These are phyloP conservation scores for Haematococcus lacustris DNA, from an alignment of 139 green algal species.

Conservation along the genomic window DNA sequence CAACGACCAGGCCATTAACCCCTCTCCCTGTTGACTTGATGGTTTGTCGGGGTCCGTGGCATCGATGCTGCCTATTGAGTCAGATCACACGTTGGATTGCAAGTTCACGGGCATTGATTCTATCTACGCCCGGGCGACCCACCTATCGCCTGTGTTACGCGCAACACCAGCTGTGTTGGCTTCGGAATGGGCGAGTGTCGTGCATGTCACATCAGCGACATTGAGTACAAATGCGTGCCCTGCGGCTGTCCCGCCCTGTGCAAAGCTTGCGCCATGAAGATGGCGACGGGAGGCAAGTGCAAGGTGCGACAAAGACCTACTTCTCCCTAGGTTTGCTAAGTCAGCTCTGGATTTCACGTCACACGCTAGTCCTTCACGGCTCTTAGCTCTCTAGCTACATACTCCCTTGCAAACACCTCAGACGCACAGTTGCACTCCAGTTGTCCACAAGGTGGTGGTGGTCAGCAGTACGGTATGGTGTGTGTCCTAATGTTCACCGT, in stretches of 20 bases:
- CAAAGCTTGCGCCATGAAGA: constrained; percentile 6
- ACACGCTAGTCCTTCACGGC: neutral
- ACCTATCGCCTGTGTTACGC: too few species aligned
- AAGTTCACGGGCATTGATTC: too few species aligned
- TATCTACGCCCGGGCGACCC: too few species aligned
- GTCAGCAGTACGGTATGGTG: neutral
- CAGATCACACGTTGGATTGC: too few species aligned
- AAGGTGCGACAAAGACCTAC: neutral
- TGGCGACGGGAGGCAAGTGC: constrained; percentile 9
- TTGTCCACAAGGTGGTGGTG: neutral
- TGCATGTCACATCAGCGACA: too few species aligned
- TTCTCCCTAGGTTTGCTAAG: neutral
- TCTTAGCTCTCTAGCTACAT: neutral
- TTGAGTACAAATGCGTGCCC: neutral
- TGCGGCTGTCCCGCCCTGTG: constrained; percentile 2
- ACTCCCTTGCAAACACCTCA: neutral
- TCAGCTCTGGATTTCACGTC: neutral
- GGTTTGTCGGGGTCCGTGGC: too few species aligned
- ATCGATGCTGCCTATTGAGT: too few species aligned
- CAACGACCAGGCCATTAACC: too few species aligned
- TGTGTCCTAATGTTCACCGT: too few species aligned
- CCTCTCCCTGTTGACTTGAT: too few species aligned
- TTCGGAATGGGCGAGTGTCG: too few species aligned
- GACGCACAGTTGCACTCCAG: neutral
- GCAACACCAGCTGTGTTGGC: too few species aligned